Conservation (phyloP, 345 rosid species). For the Physaria fendleri region DNA sequence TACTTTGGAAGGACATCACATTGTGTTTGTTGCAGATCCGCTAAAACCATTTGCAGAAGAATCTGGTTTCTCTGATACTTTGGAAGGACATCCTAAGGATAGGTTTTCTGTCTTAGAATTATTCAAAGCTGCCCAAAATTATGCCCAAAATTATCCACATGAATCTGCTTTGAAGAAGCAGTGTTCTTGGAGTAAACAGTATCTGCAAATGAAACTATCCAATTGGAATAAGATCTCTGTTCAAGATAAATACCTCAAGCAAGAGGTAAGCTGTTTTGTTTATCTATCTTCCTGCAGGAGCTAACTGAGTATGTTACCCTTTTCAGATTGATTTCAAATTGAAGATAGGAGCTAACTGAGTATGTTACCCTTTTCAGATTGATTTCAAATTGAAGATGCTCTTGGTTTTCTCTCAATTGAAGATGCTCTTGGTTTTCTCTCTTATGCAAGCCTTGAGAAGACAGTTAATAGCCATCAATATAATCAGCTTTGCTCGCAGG, state of each 20-base stretch:
- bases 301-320: not conserved
- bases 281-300: not conserved
- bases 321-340: too few species aligned
- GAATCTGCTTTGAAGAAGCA: slow-evolving; percentile 46
- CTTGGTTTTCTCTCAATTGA: too few species aligned
- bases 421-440: slow-evolving; percentile 50
- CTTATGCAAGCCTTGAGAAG: slow-evolving; percentile 46
- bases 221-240: slow-evolving; percentile 30
- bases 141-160: slow-evolving; percentile 41
- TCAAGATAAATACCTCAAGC: slow-evolving; percentile 22
- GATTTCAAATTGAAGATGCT: too few species aligned
- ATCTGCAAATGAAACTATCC: slow-evolving; percentile 43
- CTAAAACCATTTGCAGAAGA: slow-evolving; percentile 47
- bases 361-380: slow-evolving; percentile 41
- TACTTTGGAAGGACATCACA: slow-evolving; percentile 55
- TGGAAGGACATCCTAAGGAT: slow-evolving; percentile 54
- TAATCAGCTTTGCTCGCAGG: slow-evolving; percentile 49
- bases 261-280: slow-evolving; percentile 38
- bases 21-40: slow-evolving; percentile 48
- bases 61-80: slow-evolving; percentile 41
- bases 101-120: slow-evolving; percentile 52
- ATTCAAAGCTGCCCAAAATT: slow-evolving; percentile 62
- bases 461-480: slow-evolving; percentile 36
- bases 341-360: not conserved
- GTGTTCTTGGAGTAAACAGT: slow-evolving; percentile 46